Base-by-base conservation (phyloP, 2,329 filamentous ascomycete species). In the Coniochaeta sp. region DNA sequence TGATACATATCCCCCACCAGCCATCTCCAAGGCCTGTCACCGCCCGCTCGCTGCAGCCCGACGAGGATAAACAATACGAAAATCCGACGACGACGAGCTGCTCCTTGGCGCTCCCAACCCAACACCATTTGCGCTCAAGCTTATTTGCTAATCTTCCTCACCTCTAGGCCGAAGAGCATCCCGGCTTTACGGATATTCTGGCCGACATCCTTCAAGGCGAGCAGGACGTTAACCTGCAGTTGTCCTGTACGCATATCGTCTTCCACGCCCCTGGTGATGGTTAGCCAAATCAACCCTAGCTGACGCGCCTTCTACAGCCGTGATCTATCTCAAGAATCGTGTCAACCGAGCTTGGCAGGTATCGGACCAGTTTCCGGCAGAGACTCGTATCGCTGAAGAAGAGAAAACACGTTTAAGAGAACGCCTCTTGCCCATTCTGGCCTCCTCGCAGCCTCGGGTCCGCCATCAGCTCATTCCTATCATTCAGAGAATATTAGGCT, bases 271-370 rank as follows among this genome's bases (percentile, higher is more conserved):
- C 14, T 36, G 34, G 34, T 12, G 6, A 36, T 36, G 34, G 8
- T 36, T 36, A 12, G 33, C 52, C 52, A 44, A 59, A 67, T 61
- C 60, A 60, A 58, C 65, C 59, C 67, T 61, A 60, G 31, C 54
- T 36, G 31, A 57, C 26, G 54, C 26, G 38, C 38, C 38, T n/a
- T 40, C 61, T 56, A 64, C 75, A 97, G 93, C 92, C 71, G 93
- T 93, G 71, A 91, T 99, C 68, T 99, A 98, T 78, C 86, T 98
- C 74, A 99, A 99, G 80, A 98, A 99, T 78, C 89, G 93, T 72
- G 89, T 98, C 74, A 93, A 90, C 74, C 89, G 93, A 72, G 92
- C 91, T 69, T 99, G 95, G 95, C 84, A 88, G 60, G 86, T 85
- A 64, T 81, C 83, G 70, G 90, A 96, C 66, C 89, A 93, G 66